A percentile compares a stretch with the other conserved stretches of the same genome.
Conservation (phyloP, 192 early-diverging fungal genomes). For the Martensiomyces pterosporus region DNA sequence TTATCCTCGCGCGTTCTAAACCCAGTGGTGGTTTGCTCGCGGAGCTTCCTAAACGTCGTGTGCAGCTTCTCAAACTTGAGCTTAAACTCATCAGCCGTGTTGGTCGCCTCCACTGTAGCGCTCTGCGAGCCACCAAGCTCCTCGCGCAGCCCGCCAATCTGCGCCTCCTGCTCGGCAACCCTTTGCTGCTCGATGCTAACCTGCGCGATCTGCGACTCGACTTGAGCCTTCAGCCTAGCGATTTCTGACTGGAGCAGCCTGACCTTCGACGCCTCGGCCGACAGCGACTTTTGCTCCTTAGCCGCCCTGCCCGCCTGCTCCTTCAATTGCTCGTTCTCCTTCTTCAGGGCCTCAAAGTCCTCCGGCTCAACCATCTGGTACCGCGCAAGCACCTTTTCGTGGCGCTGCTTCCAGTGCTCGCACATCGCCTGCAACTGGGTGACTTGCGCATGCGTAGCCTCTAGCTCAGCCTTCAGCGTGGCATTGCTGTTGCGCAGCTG, state of each 20-base stretch:
- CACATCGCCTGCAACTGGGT: constrained; percentile 58
- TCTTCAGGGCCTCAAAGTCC: constrained; percentile 67
- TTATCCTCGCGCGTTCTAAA: constrained; percentile 17
- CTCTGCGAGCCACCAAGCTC: constrained; percentile 3
- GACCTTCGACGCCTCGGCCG: constrained; percentile 7
- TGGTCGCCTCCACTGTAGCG: constrained; percentile 1
- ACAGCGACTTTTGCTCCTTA: constrained; percentile 4
- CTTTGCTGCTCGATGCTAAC: constrained; percentile 1
- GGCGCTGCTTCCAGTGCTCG: constrained; percentile 67
- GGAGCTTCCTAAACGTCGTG: constrained; percentile 33
- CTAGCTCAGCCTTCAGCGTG: constrained; percentile 57
- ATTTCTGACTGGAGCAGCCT: constrained; percentile 19
- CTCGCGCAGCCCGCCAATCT: neutral
- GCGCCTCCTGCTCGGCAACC: constrained; percentile 2
- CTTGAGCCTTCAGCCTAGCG: constrained; percentile 10
- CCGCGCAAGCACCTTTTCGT: constrained; percentile 68
- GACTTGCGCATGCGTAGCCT: constrained; percentile 52
- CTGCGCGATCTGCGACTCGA: constrained; percentile 5
- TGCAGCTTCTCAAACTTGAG: constrained; percentile 35
- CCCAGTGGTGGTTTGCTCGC: constrained; percentile 32
- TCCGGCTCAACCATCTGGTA: constrained; percentile 79
- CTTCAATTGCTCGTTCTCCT: constrained; percentile 31
- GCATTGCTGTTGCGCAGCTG: constrained; percentile 46
- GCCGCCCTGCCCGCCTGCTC: neutral
- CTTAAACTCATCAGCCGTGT: constrained; percentile 12